These are phyloP conservation scores for Ambrosia trifida DNA, from an alignment of 129 eudicot genomes.

Conservation along the genomic window DNA sequence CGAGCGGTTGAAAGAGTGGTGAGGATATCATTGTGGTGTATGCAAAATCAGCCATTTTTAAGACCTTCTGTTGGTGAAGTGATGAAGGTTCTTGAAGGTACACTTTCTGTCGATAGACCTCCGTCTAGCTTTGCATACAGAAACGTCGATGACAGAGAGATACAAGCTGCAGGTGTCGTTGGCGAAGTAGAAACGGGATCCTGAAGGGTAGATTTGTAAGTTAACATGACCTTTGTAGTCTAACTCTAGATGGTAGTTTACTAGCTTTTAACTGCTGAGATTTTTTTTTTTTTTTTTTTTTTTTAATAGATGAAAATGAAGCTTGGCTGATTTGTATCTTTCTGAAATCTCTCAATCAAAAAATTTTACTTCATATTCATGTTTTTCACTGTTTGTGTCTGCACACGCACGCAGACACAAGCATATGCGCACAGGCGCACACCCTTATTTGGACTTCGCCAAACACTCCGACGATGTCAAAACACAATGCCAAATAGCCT, in stretches of 20 bases:
- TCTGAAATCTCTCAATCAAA: conserved; percentile 9
- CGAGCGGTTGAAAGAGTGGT: conserved; percentile 56
- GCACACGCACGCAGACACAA: too few species aligned
- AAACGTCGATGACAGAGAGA: conserved; percentile 24
- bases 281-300: conserved; percentile 16
- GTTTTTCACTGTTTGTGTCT: neutral
- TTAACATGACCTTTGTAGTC: conserved; percentile 12
- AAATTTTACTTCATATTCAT: neutral
- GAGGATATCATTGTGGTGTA: conserved; percentile 76
- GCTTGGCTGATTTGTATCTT: conserved; percentile 3
- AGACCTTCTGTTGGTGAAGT: conserved; percentile 85
- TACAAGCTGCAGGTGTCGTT: conserved; percentile 6
- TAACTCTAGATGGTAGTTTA: conserved; percentile 35
- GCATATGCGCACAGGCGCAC: too few species aligned
- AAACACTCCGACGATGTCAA: neutral
- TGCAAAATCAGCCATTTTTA: conserved; percentile 64
- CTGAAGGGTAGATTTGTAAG: conserved; percentile 28
- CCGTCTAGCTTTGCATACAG: conserved; percentile 44
- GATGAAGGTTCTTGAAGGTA: conserved; percentile 74
- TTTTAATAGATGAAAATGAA: conserved; percentile 22
- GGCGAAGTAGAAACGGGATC: conserved; percentile 46
- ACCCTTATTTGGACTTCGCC: too few species aligned
- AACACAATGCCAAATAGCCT: conserved; percentile 1
- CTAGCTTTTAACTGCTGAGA: conserved; percentile 24
- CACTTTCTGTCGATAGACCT: conserved; percentile 69